Evolutionary conservation across 768 basidiomycete species (phyloP).

Genomic region (Agrocybe pediades): DNA sequence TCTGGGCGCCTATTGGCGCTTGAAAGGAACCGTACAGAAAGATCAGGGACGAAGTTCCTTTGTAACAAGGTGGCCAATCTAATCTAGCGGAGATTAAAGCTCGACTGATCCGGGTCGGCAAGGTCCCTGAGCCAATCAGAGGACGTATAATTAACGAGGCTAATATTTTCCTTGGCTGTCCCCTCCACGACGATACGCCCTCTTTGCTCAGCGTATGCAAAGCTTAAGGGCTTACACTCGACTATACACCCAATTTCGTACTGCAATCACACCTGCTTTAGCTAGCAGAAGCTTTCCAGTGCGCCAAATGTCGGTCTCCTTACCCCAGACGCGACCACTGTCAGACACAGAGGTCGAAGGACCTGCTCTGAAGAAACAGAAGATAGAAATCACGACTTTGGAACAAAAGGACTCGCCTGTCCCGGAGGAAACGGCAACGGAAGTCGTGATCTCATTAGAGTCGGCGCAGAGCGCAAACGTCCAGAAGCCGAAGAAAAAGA

Average conservation of each 20-base stretch:
- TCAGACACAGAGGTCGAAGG: conserved; percentile 14
- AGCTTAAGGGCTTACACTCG: conserved; percentile 10
- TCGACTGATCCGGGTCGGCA: not conserved
- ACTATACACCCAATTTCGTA: conserved; percentile 6
- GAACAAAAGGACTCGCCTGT: not conserved
- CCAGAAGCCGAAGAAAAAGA: conserved; percentile 23
- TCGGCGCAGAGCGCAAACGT: conserved; percentile 1
- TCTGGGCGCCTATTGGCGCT: not conserved
- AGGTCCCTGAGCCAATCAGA: not conserved
- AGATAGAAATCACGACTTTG: not conserved
- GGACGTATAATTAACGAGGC: not conserved
- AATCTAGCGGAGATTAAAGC: not conserved
- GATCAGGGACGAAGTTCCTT: not conserved
- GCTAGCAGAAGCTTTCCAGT: not conserved
- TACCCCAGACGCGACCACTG: conserved; percentile 21
- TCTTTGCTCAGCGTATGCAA: conserved; percentile 11
- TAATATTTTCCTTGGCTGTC: not conserved
- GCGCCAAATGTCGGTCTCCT: conserved; percentile 16
- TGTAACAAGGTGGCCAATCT: not conserved
- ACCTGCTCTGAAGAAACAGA: conserved; percentile 17
- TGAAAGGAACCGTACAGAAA: not conserved
- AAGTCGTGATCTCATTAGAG: conserved; percentile 7
- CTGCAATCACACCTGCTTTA: not conserved
- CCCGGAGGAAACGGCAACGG: not conserved
- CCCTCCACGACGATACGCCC: not conserved